Conservation (phyloP, 106 monocot species). For the Dioscorea alata region DNA sequence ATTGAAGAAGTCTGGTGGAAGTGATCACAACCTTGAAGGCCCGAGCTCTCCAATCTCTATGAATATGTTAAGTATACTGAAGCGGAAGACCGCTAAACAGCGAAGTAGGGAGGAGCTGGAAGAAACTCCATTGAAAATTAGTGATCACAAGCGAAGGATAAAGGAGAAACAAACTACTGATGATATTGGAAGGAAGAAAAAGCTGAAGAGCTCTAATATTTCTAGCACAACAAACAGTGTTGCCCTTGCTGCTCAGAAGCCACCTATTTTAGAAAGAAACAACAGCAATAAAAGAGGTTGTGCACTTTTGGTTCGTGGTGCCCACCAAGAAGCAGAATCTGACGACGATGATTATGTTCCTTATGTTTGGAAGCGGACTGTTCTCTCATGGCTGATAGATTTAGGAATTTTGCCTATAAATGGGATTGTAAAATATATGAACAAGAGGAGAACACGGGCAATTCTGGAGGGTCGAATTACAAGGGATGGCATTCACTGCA, state of each 20-base stretch:
- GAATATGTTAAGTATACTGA: slow-evolving; percentile 42
- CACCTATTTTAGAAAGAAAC: slow-evolving; percentile 2
- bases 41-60: slow-evolving; percentile 22
- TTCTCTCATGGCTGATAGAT: slow-evolving; percentile 85
- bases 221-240: slow-evolving; percentile 7
- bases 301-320: slow-evolving; percentile 46
- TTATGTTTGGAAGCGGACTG: slow-evolving; percentile 56
- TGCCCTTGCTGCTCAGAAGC: slow-evolving; percentile 9
- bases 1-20: background rate
- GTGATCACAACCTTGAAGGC: slow-evolving; percentile 1
- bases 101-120: slow-evolving; percentile 14
- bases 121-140: slow-evolving; percentile 12
- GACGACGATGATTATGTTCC: slow-evolving; percentile 37
- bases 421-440: slow-evolving; percentile 66
- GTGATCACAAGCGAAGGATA: background rate
- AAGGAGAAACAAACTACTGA: background rate
- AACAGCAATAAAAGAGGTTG: slow-evolving; percentile 38
- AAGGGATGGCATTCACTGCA: slow-evolving; percentile 77
- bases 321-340: slow-evolving; percentile 26
- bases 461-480: slow-evolving; percentile 52
- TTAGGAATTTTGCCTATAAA: slow-evolving; percentile 41
- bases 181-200: slow-evolving; percentile 4
- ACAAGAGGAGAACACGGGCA: slow-evolving; percentile 17
- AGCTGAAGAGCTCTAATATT: background rate
- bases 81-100: slow-evolving; percentile 39